Percentiles rank a stretch among this genome's conserved stretches.
These are phyloP conservation scores for Grifola frondosa DNA, from an alignment of 1,284 basidiomycete genomes.

Conservation along the genomic window DNA sequence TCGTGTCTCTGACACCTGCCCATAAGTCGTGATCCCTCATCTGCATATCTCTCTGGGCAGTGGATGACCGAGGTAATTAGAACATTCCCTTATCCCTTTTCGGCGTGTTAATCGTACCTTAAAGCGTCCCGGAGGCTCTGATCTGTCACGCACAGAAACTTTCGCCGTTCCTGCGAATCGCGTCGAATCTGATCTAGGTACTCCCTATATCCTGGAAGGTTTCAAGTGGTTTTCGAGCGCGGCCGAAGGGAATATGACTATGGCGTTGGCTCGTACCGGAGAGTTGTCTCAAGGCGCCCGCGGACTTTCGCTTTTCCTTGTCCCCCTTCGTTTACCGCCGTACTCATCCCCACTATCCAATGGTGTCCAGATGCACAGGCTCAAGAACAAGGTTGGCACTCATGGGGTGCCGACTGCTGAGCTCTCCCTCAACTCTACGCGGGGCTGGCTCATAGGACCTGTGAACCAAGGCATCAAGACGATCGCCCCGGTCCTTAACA, in stretches of 20 bases:
- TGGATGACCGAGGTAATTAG: slow-evolving; percentile 75
- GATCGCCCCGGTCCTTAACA: slow-evolving; percentile 73
- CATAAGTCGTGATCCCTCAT: slow-evolving; percentile 55
- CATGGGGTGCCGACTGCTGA: slow-evolving; percentile 77
- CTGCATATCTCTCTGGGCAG: slow-evolving; percentile 73
- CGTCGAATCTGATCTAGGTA: slow-evolving; percentile 39
- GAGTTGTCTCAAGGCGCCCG: slow-evolving; percentile 49
- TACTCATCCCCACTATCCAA: slow-evolving; percentile 54
- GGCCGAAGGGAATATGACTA: slow-evolving; percentile 68
- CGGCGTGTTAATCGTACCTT: slow-evolving; percentile 4
- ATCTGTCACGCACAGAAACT: slow-evolving; percentile 76
- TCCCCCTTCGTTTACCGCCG: slow-evolving; percentile 53
- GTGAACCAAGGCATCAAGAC: slow-evolving; percentile 61
- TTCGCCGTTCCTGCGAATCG: slow-evolving; percentile 42
- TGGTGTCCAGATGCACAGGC: slow-evolving; percentile 66
- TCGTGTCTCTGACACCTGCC: background rate
- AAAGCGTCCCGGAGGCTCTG: slow-evolving; percentile 75
- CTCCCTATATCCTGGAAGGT: slow-evolving; percentile 57
- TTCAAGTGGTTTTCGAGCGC: slow-evolving; percentile 87
- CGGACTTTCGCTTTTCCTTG: slow-evolving; percentile 68
- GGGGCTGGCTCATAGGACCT: slow-evolving; percentile 65
- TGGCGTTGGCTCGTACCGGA: slow-evolving; percentile 72
- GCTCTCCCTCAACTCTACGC: slow-evolving; percentile 58
- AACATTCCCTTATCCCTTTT: background rate
- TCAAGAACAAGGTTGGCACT: slow-evolving; percentile 81